Evolutionary conservation across 1,284 basidiomycete genomes (phyloP), one percentile per base, ranked within the genome.

Genomic region (Vanrija sp.): DNA sequence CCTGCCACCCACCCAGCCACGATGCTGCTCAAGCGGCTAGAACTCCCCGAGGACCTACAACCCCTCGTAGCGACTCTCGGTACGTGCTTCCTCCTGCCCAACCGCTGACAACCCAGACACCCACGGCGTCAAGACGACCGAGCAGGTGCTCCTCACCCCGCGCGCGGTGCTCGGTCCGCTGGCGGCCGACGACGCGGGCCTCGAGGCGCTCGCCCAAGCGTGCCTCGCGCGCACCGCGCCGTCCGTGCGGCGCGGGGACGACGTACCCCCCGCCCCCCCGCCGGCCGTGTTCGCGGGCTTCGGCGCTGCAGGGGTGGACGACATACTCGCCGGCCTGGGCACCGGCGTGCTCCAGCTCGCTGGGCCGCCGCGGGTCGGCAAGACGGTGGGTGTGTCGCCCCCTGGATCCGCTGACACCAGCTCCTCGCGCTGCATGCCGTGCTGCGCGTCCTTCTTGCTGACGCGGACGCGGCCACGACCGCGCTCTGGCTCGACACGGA

Each of bases 401-500:
- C 28, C 7, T 25, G 38, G n/a, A 9, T 19, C n/a, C 1, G 26
- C 40, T 46, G 21, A 58, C 21, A 1, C 6, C 55, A 73, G 75
- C 59, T 77, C 1, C 60, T 77, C 3, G 69, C 71, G 0, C 64
- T 75, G 0, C 69, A 75, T 49, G 64, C 68, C 7, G 64, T 63
- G 0, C 58, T 77, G 6, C 60, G 69, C 1, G 38, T 62, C 3
- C 59, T 77, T 1, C 38, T 47, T 0, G 43, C 43, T 0, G 64
- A 74, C 38, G 25, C 52, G 1, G 43, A 46, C 1, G 65, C 63
- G 0, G 61, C 60, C 0, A 73, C 72, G 0, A 61, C 60, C 0
- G 73, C 72, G 18, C 60, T 54, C 25, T 77, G 75, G 75, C 56
- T 77, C 23, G 75, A 77, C 49, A 71, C 72, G 0, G 69, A 74